Base-by-base conservation (phyloP, 768 basidiomycete species). In the Symmetrospora coprosmae region DNA sequence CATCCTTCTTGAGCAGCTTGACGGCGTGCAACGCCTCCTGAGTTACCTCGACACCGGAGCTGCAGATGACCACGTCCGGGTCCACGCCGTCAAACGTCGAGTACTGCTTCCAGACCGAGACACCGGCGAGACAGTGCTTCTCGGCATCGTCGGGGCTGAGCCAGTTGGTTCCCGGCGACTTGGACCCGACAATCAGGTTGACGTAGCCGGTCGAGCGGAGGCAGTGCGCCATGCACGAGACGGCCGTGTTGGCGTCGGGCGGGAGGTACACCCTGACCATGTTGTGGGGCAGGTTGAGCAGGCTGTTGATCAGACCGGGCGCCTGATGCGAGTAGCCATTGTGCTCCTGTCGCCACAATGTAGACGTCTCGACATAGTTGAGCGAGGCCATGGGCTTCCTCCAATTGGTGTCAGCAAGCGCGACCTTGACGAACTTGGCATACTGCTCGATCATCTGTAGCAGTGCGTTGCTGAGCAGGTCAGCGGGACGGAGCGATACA, bases 1-100 rank as follows among this genome's bases (percentile, higher is more conserved):
- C 76, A 23, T 79, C 73, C 67, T 81, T 80, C 66, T 83, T 82
- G 25, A 91, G 79, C 21, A 90, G 77, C 2, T 82, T 81, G 0
- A 86, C 84, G 0, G 89, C 88, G 2, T 86, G 84, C 68, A 92
- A 82, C 56, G 88, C 83, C 70, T 94, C 89, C 66, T 87, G 84
- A 0, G 86, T 91, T 23, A 87, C 78, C 71, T 90, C 89, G 27
- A 86, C 73, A 63, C 89, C 88, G 67, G 87, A 82, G 8, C 87
- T 87, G 35, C 87, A 86, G 21, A 92, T 77, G 45, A 89, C 85
- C 58, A 76, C 72, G 55, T 76, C 75, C 9, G 75, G 74, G 60
- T 75, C 67, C 58, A 72, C 52, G 13, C 74, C 69, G 33, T 64
- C 58, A 61, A 66, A 63, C 41, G 67, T 65, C 39, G 69, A 70